Percentiles rank a stretch among this genome's conserved stretches.
Evolutionary conservation across 228 moss, liverwort and hornwort genomes (phyloP).

Genomic region (Sphagnum fallax): DNA sequence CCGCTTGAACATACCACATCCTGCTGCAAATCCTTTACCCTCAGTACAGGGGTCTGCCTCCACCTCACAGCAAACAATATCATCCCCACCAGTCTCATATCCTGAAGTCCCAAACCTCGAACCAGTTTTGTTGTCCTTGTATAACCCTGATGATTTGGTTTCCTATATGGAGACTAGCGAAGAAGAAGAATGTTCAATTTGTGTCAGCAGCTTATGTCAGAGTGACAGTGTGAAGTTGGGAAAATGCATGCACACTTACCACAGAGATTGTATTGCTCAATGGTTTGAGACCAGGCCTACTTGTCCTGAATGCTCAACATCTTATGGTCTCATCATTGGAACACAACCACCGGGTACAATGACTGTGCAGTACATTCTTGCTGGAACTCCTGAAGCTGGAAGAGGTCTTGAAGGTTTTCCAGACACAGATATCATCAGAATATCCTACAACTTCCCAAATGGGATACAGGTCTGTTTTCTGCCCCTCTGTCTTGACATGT

Average conservation of each 20-base stretch:
- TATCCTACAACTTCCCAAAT: constrained; percentile 38
- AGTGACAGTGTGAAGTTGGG: constrained; percentile 25
- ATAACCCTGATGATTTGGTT: constrained; percentile 25
- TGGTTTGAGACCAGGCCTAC: constrained; percentile 61
- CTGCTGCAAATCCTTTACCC: constrained; percentile 12
- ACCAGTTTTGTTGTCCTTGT: constrained; percentile 1
- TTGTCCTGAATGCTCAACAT: constrained; percentile 45
- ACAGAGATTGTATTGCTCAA: constrained; percentile 40
- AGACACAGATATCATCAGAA: constrained; percentile 35
- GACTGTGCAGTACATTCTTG: constrained; percentile 33
- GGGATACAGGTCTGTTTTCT: constrained; percentile 38
- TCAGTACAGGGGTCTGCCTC: not conserved
- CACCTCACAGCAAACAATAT: constrained; percentile 6
- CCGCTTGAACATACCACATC: constrained; percentile 11
- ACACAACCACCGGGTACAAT: constrained; percentile 51
- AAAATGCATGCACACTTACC: constrained; percentile 45
- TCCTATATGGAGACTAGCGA: constrained; percentile 37
- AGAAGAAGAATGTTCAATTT: constrained; percentile 53
- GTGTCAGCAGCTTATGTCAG: constrained; percentile 37
- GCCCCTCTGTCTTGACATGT: not conserved
- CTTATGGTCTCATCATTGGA: constrained; percentile 53
- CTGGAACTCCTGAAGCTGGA: constrained; percentile 30
- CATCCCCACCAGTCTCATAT: constrained; percentile 20
- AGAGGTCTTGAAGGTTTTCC: constrained; percentile 48
- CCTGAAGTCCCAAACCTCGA: constrained; percentile 22